Evolutionary conservation across 495 filamentous ascomycete genomes (phyloP), one percentile per base, ranked within the genome.

Genomic region (Aspergillus campestris): DNA sequence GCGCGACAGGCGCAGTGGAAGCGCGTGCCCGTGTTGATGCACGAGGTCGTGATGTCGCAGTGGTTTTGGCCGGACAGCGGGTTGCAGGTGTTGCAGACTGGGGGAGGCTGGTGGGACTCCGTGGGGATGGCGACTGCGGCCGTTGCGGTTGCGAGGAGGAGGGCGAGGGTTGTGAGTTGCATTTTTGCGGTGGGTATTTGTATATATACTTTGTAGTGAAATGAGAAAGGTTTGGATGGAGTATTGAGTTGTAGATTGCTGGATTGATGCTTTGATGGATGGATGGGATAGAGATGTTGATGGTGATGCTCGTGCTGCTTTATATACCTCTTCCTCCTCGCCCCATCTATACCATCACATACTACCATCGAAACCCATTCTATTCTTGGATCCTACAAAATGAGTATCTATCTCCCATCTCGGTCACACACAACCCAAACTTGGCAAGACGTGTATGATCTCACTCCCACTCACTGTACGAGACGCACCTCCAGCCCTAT

Each of bases 1-100:
- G 47, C 73, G 76, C 43, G 75, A 77, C 52, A 86, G 51, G 85
- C 86, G 10, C 83, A 89, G 63, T 87, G 89, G 49, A 84, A 92
- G 58, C 67, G 85, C 35, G 67, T 79, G 29, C 83, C 82, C 0
- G 83, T 79, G 45, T 69, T 92, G 42, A 71, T 71, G 51, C 67
- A 71, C 31, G 66, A 69, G 35, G 67, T 71, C 9, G 64, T 67
- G 28, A 64, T 48, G 42, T 70, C 67, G 46, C 67, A 71, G 48
- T 52, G 45, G 53, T 71, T 71, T 37, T 65, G 47, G 40, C 67
- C 67, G 3, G 67, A 68, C 44, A 68, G 9, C 7, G 67, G 66
- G 44, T 70, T 71, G 60, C 67, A 71, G 43, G 66, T 70, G 9
- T 64, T 64, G 48, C 66, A 69, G 33, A 24, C 50, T 6, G 51